Base-by-base conservation (phyloP, 352 stramenopile species). In the Phytophthora litchii region DNA sequence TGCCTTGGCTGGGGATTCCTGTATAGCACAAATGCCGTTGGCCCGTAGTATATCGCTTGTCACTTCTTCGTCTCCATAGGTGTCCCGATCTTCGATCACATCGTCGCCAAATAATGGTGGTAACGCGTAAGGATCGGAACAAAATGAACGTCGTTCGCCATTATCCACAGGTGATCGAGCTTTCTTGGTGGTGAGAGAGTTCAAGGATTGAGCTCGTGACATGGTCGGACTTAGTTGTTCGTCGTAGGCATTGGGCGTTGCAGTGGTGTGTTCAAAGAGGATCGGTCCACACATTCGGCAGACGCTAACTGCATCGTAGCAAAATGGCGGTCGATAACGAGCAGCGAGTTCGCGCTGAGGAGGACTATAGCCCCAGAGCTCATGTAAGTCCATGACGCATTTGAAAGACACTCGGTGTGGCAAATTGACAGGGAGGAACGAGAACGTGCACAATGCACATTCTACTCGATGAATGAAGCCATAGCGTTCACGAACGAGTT, bases 261-360 rank as follows among this genome's bases (percentile, higher is more conserved):
- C 59, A 35, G 67, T 84, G 10, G 73, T 76, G 55, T 80, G 60
- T 50, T 82, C 44, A 20, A 78, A 75, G n/a, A 92, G 71, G 32
- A 92, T 84, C 42, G 85, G 80, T 2, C 77, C 83, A 55, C 83
- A 92, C 67, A 92, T 75, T n/a, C 80, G 80, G 25, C 83, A 92
- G 23, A 90, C 76, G 14, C 74, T 74, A 20, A 90, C 83, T 10
- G 78, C 72, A 54, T 92, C 80, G 54, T 92, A 92, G 60, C 83
- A 90, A 19, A 86, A 56, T 13, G 83, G 83, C 2, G 83, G 49
- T 4, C 67, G 67, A 72, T 88, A 92, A 14, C 83, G 85, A 60
- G 76, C 63, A 8, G 67, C 66, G 8, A 68, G 45, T 17, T 69
- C 64, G 1, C 66, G 61, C 47, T 90, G 76, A 13, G 72, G 76